Conservation (phyloP, 1,284 basidiomycete species). For the Ganoderma lucidum region DNA sequence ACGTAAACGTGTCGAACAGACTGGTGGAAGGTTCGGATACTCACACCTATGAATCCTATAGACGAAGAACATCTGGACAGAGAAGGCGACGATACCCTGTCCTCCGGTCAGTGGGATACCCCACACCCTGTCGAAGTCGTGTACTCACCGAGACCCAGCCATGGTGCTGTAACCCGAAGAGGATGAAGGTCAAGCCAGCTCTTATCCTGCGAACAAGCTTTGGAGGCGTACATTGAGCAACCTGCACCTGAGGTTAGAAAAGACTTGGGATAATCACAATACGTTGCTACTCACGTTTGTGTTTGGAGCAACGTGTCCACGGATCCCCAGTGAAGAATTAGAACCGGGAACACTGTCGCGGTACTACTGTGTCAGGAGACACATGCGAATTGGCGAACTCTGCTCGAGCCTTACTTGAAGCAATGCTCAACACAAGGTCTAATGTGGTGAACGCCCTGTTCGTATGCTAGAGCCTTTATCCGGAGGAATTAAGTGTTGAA, state of each 20-base stretch:
- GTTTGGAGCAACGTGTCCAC: background rate
- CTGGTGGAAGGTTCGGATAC: background rate
- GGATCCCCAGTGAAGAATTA: constrained; percentile 7
- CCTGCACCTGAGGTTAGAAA: background rate
- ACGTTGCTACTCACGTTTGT: background rate
- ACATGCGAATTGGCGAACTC: too few species aligned
- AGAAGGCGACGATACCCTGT: constrained; percentile 6
- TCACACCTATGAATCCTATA: constrained; percentile 9
- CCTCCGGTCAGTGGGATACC: too few species aligned
- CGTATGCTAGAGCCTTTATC: too few species aligned
- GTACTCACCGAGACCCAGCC: constrained; percentile 9
- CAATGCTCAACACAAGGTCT: constrained; percentile 5
- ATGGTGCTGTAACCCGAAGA: background rate
- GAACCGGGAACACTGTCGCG: background rate
- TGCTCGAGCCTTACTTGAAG: background rate
- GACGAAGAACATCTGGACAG: constrained; percentile 9
- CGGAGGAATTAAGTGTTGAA: background rate
- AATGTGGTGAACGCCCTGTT: background rate
- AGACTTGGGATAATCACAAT: background rate
- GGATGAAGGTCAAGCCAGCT: background rate
- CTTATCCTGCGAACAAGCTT: too few species aligned
- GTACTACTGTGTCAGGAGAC: background rate
- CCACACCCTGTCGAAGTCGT: background rate
- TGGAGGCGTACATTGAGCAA: background rate
- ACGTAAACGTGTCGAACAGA: background rate